A percentile compares a stretch with the other conserved stretches of the same genome.
Conservation (phyloP, 23 red algal species). For the Gracilaria gracilis region DNA sequence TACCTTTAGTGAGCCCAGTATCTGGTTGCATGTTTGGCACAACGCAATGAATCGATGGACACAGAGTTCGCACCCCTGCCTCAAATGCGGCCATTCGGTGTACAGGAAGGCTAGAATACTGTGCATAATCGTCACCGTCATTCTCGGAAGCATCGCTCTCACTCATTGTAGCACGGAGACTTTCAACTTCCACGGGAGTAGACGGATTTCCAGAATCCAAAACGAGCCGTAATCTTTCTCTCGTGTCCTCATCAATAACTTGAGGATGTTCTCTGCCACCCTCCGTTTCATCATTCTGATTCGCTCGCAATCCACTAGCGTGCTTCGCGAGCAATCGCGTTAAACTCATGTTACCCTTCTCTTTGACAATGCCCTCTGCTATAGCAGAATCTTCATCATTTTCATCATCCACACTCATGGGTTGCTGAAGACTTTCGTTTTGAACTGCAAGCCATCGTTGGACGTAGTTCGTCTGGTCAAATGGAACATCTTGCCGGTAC, state of each 20-base stretch:
- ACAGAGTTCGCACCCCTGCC: not conserved
- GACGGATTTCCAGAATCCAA: not conserved
- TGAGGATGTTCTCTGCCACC: not conserved
- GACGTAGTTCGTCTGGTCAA: constrained; percentile 20
- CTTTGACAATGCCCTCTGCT: not conserved
- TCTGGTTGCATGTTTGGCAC: not conserved
- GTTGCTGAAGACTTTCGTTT: constrained; percentile 2
- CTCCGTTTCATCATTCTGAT: not conserved
- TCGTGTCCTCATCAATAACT: not conserved
- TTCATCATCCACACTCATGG: not conserved
- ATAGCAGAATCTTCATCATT: not conserved
- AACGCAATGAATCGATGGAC: constrained; percentile 11
- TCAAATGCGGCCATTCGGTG: constrained; percentile 39
- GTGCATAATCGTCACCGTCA: not conserved
- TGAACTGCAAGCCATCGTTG: constrained; percentile 1
- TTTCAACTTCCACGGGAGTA: not conserved
- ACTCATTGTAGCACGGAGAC: not conserved
- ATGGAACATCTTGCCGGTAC: constrained; percentile 41
- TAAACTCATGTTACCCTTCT: not conserved
- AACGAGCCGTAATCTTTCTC: not conserved
- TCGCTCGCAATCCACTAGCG: not conserved
- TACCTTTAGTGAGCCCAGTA: not conserved
- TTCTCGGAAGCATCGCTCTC: not conserved
- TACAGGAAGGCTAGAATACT: not conserved
- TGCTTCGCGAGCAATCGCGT: not conserved